Evolutionary conservation across 495 filamentous ascomycete species (phyloP).

Genomic region (Penicillium odoratum): DNA sequence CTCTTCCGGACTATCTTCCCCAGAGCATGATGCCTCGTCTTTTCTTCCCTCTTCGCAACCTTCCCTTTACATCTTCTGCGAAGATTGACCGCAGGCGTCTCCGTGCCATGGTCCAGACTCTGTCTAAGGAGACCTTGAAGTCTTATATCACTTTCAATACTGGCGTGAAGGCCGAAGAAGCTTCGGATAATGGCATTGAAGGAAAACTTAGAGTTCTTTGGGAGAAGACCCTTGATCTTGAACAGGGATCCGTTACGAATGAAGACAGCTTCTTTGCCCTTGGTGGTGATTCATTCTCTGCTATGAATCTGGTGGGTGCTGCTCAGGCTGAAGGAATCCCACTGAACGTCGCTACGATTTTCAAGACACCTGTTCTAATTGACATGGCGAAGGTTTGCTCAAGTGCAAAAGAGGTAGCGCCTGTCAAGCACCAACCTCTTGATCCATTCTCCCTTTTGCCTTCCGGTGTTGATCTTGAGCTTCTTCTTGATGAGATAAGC

Average conservation of each 20-base stretch:
- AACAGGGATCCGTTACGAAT: conserved; percentile 38
- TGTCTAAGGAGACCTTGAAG: conserved; percentile 42
- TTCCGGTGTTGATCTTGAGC: conserved; percentile 19
- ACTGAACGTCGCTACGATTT: conserved; percentile 52
- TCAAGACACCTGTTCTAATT: conserved; percentile 42
- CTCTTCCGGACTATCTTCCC: conserved; percentile 39
- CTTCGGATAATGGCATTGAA: conserved; percentile 31
- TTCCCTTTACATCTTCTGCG: conserved; percentile 57
- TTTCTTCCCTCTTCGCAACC: conserved; percentile 56
- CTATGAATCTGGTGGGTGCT: conserved; percentile 55
- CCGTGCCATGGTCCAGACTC: conserved; percentile 35
- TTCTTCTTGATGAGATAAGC: conserved; percentile 46
- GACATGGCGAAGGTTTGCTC: conserved; percentile 48
- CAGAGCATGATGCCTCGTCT: conserved; percentile 62
- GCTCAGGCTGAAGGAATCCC: conserved; percentile 43
- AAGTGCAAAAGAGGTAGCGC: conserved; percentile 1
- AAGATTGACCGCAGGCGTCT: conserved; percentile 65
- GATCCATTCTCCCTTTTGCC: conserved; percentile 50
- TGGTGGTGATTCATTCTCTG: conserved; percentile 57
- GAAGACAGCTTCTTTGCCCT: conserved; percentile 54
- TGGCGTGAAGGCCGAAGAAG: conserved; percentile 22
- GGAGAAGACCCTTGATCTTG: conserved; percentile 38
- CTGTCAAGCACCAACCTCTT: conserved; percentile 15
- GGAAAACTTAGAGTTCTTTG: conserved; percentile 36
- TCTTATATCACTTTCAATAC: conserved; percentile 40